A percentile compares a stretch with the other conserved stretches of the same genome.
Conservation (phyloP, 2,329 filamentous ascomycete genomes). For the Rhinocladiella mackenziei region DNA sequence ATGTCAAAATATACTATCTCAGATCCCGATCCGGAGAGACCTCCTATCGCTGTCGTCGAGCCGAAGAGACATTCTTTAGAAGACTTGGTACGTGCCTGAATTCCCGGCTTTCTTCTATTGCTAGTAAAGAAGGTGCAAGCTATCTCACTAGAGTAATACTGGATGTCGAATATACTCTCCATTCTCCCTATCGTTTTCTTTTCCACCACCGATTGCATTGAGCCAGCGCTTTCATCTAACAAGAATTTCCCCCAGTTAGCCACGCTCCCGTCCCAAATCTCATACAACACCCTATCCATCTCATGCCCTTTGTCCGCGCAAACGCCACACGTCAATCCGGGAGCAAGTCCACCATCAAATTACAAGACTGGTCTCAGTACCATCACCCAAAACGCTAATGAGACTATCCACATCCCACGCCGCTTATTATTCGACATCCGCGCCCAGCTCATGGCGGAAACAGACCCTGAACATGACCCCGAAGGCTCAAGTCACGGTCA, state of each 20-base stretch:
- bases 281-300: constrained; percentile 51
- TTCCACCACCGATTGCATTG: neutral
- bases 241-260: constrained; percentile 10
- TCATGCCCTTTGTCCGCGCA: constrained; percentile 26
- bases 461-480: constrained; percentile 40
- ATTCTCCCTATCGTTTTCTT: neutral
- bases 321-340: too few relatives aligned
- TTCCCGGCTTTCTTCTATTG: constrained; percentile 1
- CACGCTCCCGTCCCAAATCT: constrained; percentile 52
- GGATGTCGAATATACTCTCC: neutral
- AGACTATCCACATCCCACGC: constrained; percentile 33
- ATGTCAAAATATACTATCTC: constrained; percentile 15
- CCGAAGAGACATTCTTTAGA: constrained; percentile 44
- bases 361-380: too few relatives aligned
- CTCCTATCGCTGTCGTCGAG: constrained; percentile 31
- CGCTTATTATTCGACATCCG: constrained; percentile 62
- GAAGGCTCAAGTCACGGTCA: too few relatives aligned
- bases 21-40: constrained; percentile 9
- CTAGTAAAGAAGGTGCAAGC: neutral
- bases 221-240: constrained; percentile 9
- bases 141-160: neutral
- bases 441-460: constrained; percentile 60
- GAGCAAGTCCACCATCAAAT: too few relatives aligned
- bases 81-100: constrained; percentile 44
- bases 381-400: neutral